Evolutionary conservation across 1,139 yeast genomes (phyloP).

Genomic region (Saccharomyces hybrid): DNA sequence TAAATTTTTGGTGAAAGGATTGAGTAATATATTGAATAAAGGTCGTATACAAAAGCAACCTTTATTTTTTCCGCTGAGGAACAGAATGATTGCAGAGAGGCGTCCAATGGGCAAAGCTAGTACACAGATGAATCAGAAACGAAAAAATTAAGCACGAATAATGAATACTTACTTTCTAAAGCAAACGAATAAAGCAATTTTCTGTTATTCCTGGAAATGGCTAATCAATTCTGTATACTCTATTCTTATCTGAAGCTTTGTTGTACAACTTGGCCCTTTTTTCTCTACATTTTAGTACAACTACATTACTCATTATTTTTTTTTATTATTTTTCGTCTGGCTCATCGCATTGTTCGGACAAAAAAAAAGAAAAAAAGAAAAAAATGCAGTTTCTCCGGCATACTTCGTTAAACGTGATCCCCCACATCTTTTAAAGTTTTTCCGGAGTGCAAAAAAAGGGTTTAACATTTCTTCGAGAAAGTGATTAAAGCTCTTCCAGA

Average conservation of each 20-base stretch:
- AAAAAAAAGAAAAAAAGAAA: background rate
- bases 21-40: background rate
- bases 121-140: background rate
- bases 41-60: background rate
- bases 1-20: background rate
- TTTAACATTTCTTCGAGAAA: background rate
- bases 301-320: background rate
- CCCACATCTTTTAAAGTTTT: background rate
- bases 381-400: background rate
- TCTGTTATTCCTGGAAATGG: background rate
- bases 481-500: background rate
- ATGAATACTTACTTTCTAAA: background rate
- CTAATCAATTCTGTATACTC: background rate
- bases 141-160: background rate
- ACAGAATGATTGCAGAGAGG: background rate
- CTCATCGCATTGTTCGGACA: slow-evolving; percentile 1
- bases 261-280: background rate
- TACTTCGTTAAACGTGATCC: background rate
- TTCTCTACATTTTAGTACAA: background rate
- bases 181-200: background rate
- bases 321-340: background rate
- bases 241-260: background rate
- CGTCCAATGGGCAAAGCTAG: background rate
- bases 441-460: background rate
- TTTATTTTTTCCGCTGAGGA: background rate